These are phyloP conservation scores for Musa schizocarpa DNA, from an alignment of 176 grass and related monocot species.

Conservation along the genomic window DNA sequence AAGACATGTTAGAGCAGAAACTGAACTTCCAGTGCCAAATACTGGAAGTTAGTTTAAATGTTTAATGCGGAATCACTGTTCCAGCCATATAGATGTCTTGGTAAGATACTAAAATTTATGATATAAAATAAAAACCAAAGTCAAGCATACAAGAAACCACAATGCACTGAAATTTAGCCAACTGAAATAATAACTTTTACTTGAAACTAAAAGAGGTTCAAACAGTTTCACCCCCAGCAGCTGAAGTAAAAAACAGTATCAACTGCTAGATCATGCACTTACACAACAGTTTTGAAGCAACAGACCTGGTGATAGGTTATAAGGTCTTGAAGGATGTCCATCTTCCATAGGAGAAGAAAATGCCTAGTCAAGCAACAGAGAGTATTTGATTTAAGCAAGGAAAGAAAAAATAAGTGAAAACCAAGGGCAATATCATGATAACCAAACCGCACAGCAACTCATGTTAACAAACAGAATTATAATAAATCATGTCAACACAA, in stretches of 20 bases:
- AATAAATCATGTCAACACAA: not conserved
- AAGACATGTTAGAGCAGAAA: not conserved
- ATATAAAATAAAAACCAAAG: too few relatives aligned
- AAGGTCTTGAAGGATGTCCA: too few relatives aligned
- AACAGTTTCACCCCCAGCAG: not conserved
- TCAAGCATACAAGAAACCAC: not conserved
- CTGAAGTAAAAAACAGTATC: not conserved
- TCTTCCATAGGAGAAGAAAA: too few relatives aligned
- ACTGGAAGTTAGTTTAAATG: not conserved
- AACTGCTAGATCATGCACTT: not conserved
- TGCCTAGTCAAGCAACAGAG: too few relatives aligned
- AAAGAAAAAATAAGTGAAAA: not conserved
- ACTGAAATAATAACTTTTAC: too few relatives aligned
- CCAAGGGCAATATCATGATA: not conserved
- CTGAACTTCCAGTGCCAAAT: not conserved
- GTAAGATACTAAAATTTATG: not conserved
- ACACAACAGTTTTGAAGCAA: not conserved
- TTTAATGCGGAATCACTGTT: not conserved
- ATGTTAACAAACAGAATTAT: not conserved
- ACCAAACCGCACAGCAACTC: not conserved
- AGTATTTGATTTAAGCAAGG: not conserved
- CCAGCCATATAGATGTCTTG: not conserved
- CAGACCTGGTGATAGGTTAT: not conserved
- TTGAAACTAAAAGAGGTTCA: not conserved
- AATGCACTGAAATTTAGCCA: not conserved